Percentiles rank a stretch among this genome's conserved stretches.
Evolutionary conservation across 495 filamentous ascomycete species (phyloP).

Genomic region (Penicillium paxilli): DNA sequence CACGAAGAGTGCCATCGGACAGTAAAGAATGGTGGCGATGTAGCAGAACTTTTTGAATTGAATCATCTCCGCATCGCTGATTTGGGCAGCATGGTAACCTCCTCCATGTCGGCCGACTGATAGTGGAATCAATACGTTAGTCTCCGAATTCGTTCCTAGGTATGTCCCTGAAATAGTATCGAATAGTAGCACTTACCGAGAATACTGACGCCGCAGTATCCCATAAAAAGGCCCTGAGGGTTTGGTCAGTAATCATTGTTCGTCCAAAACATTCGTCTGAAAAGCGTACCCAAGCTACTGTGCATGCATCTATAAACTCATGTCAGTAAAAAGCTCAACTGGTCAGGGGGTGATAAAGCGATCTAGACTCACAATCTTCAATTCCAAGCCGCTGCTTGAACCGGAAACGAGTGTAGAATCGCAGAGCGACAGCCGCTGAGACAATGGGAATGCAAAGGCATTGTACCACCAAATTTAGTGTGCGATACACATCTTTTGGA

Average conservation of each 20-base stretch:
- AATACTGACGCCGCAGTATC: slow-evolving; percentile 37
- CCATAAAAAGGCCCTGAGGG: slow-evolving; percentile 33
- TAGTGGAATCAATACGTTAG: slow-evolving; percentile 2
- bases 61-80: slow-evolving; percentile 17
- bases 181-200: slow-evolving; percentile 26
- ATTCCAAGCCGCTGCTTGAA: slow-evolving; percentile 35
- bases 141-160: no score
- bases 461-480: slow-evolving; percentile 44
- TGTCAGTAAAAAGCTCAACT: slow-evolving; percentile 9
- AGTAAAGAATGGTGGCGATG: slow-evolving; percentile 46
- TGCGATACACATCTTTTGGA: slow-evolving; percentile 38
- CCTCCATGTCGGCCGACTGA: slow-evolving; percentile 43
- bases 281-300: slow-evolving; percentile 37
- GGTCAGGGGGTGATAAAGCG: neutral
- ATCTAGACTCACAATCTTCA: slow-evolving; percentile 42
- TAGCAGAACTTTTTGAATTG: slow-evolving; percentile 42
- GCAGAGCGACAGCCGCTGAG: slow-evolving; percentile 35
- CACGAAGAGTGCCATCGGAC: slow-evolving; percentile 46
- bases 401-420: slow-evolving; percentile 36
- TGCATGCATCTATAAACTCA: slow-evolving; percentile 25
- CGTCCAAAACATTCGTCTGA: neutral
- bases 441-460: slow-evolving; percentile 45
- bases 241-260: neutral
- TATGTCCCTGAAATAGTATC: no score
- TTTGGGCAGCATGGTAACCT: slow-evolving; percentile 32